Conservation (phyloP, 306 rosid genomes). For the Begonia masoniana region DNA sequence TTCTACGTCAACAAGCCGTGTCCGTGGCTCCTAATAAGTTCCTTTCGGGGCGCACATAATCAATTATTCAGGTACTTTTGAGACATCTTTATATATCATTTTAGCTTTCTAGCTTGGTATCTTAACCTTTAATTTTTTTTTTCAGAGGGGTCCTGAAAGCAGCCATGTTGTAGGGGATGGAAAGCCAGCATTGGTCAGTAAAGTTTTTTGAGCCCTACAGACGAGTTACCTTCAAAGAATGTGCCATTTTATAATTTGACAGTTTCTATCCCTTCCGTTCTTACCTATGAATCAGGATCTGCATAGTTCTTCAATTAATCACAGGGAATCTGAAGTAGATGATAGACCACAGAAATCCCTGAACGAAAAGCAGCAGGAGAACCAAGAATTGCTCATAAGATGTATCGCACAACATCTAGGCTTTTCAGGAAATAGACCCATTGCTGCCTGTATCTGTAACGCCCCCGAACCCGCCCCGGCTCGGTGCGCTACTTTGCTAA, state of each 20-base stretch:
- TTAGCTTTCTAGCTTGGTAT: too few relatives aligned
- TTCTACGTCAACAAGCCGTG: conserved; percentile 98
- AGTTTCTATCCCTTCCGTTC: too few relatives aligned
- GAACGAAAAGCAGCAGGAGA: conserved; percentile 99
- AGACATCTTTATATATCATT: background rate
- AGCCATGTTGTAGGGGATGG: conserved; percentile 75
- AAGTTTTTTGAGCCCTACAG: background rate
- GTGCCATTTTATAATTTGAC: too few relatives aligned
- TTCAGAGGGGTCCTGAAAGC: conserved; percentile 90
- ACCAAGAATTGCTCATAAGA: conserved; percentile 82
- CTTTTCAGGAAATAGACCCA: conserved; percentile 82
- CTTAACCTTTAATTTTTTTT: background rate
- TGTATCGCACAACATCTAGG: conserved; percentile 94
- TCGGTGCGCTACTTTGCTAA: too few relatives aligned
- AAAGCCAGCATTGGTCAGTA: background rate
- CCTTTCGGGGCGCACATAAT: conserved; percentile 57
- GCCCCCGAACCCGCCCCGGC: too few relatives aligned
- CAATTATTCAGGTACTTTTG: conserved; percentile 72
- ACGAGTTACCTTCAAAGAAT: conserved; percentile 5
- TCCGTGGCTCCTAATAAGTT: conserved; percentile 75
- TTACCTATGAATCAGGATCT: conserved; percentile 39
- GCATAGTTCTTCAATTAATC: conserved; percentile 56
- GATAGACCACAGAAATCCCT: conserved; percentile 96
- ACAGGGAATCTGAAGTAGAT: conserved; percentile 93
- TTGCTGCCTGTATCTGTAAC: conserved; percentile 95